Conservation (phyloP, 208 protist species). For the Leishmania braziliensis region DNA sequence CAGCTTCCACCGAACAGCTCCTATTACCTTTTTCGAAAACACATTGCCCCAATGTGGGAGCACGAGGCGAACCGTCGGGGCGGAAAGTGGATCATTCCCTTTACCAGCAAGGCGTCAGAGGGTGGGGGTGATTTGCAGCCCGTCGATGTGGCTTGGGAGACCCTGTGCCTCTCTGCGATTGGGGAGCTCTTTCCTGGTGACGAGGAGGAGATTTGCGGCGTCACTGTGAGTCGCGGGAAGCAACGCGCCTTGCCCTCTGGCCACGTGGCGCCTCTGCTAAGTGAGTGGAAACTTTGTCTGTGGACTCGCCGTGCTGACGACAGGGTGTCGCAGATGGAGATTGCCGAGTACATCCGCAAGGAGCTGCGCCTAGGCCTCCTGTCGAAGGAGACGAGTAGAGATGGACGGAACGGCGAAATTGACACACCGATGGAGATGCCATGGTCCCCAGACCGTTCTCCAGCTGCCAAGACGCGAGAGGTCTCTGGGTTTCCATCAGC, state of each 20-base stretch:
- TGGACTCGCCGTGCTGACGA: slow-evolving; percentile 87
- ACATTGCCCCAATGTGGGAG: slow-evolving; percentile 93
- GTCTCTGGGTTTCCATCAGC: slow-evolving; percentile 12
- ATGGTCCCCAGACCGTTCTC: slow-evolving; percentile 3
- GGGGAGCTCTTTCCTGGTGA: slow-evolving; percentile 78
- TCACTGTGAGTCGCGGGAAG: slow-evolving; percentile 67
- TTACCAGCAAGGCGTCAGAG: slow-evolving; percentile 31
- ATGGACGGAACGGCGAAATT: not conserved
- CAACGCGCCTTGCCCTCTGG: slow-evolving; percentile 17
- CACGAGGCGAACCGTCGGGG: slow-evolving; percentile 89
- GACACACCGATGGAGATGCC: not conserved
- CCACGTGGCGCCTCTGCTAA: slow-evolving; percentile 9
- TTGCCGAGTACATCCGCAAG: slow-evolving; percentile 62
- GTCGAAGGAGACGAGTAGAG: slow-evolving; percentile 6
- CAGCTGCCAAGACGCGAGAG: slow-evolving; percentile 19
- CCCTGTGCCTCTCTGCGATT: slow-evolving; percentile 73
- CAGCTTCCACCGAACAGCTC: slow-evolving; percentile 70
- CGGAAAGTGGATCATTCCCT: slow-evolving; percentile 83
- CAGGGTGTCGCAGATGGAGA: slow-evolving; percentile 54
- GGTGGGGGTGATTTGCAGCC: slow-evolving; percentile 26
- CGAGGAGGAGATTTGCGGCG: slow-evolving; percentile 88
- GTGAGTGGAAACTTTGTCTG: slow-evolving; percentile 82
- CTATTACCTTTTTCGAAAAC: slow-evolving; percentile 89
- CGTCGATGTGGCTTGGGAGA: slow-evolving; percentile 83
- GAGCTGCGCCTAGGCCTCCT: slow-evolving; percentile 29